Evolutionary conservation across 2,329 filamentous ascomycete genomes (phyloP), one percentile per base, ranked within the genome.

Genomic region (Ophiocordyceps camponoti-floridani): DNA sequence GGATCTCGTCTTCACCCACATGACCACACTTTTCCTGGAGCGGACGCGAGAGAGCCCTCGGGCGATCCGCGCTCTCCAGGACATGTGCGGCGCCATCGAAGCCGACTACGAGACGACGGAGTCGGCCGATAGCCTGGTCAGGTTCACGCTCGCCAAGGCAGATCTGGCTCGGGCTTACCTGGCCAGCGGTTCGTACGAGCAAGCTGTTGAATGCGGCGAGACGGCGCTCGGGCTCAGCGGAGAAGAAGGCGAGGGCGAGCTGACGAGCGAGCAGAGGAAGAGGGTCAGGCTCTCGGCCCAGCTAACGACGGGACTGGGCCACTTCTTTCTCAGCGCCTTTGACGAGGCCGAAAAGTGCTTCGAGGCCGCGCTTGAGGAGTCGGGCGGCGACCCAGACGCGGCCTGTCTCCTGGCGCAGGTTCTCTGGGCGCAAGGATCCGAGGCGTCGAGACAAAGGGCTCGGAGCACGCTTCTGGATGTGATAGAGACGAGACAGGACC

Each of bases 391-490:
- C 48, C 82, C 88, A 0, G 87, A 95, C 55, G 82, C 89, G 1
- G 79, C 87, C 0, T 95, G 88, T 55, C 69, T 95, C 12, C 69
- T 96, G 12, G 84, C 88, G 0, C 86, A 96, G 61, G 84, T 96
- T 0, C 71, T 96, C 0, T 98, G 91, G 89, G 88, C 88, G 0
- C 86, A 85, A 50, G 87, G 84, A 9, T 77, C 79, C 0, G 75
- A 81, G 7, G 71, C 79, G 1, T 83, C 88, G 45, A 77, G 81
- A 42, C 76, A 80, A 43, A 77, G 83, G 48, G 88, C 89, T 14
- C 75, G 86, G 4, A 78, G 83, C 44, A 75, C 84, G 50, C 70
- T 98, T 1, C 89, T 94, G 54, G 79, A 79, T 13, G 79, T 83
- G 33, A 79, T 94, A 12, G 84, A 88, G 53, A 72, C 68, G 43